Evolutionary conservation across 2,329 filamentous ascomycete genomes (phyloP), one percentile per base, ranked within the genome.

Genomic region (Polytolypa hystricis): DNA sequence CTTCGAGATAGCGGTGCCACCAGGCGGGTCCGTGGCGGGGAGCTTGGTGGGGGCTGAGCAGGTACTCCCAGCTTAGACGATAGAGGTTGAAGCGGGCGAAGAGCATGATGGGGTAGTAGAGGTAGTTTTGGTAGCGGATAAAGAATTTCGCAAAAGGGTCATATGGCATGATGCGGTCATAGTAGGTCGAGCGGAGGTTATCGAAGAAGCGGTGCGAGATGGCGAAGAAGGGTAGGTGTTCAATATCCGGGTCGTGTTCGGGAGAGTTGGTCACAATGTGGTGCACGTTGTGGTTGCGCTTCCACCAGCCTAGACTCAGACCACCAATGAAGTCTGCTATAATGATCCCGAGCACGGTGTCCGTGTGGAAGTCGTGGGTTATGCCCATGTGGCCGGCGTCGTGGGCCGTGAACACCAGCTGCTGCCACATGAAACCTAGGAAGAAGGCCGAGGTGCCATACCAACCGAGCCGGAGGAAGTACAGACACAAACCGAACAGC

Each of bases 311-410:
- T 37, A 94, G 64, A 17, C 85, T 94, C 21, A 98, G 63, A 0
- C 91, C 91, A 25, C 91, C 91, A 14, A 91, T 65, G 50, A 81
- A 96, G 56, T 94, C 82, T 36, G 87, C 86, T 51, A 95, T 81
- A 45, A 93, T 64, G 53, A 96, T 94, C 33, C 85, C 89, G 43
- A 98, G 84, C 33, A 81, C 69, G 2, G 81, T 81, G 58, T 98
- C 91, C 25, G 77, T 62, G 33, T 82, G 78, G 56, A 89, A 96
- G 55, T 80, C 71, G 60, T 96, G 89, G 2, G 91, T 98, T 50
- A 98, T 94, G 47, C 84, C 91, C 81, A 95, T 93, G 60, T 98
- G 91, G 5, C 85, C 87, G 34, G 89, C 84, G 66, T 98, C 91
- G 59, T 98, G 91, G 42, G 84, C 91, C 1, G 81, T 80, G 55